Evolutionary conservation across 2,329 filamentous ascomycete species (phyloP), one percentile per base, ranked within the genome.

Genomic region (Penicillium digitatum): DNA sequence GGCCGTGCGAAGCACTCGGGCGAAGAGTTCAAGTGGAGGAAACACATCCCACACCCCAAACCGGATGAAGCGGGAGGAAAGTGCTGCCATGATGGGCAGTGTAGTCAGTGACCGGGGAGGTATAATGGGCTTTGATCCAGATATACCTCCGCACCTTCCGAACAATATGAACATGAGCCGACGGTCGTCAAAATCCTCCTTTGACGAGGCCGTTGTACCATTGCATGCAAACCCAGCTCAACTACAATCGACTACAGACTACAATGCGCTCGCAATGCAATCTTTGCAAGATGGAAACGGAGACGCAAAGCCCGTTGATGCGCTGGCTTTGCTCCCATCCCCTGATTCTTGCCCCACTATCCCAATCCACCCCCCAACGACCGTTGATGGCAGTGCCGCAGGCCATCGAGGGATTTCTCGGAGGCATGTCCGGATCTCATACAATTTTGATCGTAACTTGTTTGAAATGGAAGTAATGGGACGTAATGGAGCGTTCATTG

Each of bases 381-480:
- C 76, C 16, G 66, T 74, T 35, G 73, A 77, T 43, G 79, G 74
- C 40, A 71, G 62, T 53, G 72, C 78, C 2, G 76, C 76, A 12
- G 77, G 77, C 16, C 81, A 84, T 59, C 81, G 80, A 58, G 79
- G 79, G 40, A 86, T 87, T 32, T 87, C 84, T 4, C 77, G 83
- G 24, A 79, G 83, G 62, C 84, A 87, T 65, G 78, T 84, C 49
- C 81, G 79, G 56, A 85, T 87, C 56, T 74, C 77, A 26, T 87
- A 83, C 72, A 82, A 84, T 55, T 81, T 82, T 58, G 77, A 82
- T 39, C 74, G 77, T 35, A 78, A 80, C 44, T 63, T 76, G 34
- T 87, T 85, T 65, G 79, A 84, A 61, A 77, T 86, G 72, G 74
- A 81, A 51, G 80, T 86, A 2, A 76, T 84, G 47, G 83, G 84